phyloP scores from a whole-genome alignment of 139 green algal species.

The Zygnema cylindricum region DNA sequence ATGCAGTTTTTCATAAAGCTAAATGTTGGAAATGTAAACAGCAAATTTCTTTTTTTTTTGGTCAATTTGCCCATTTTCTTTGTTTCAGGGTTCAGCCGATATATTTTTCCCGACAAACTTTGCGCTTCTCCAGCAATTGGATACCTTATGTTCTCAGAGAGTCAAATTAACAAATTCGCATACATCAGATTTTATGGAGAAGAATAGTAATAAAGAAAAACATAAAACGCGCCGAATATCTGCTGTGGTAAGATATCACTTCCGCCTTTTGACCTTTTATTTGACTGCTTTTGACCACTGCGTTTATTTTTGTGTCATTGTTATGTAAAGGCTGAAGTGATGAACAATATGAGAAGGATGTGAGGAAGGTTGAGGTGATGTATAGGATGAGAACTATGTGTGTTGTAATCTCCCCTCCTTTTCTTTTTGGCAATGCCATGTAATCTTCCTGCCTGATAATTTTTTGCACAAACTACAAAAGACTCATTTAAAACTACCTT shows the following conservation, averaged over 20 bases:
- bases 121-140: constrained; percentile 68
- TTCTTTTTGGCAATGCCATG: neutral
- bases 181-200: neutral
- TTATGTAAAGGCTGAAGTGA: neutral
- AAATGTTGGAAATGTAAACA: too few relatives aligned
- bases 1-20: too few relatives aligned
- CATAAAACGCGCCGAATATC: neutral
- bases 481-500: too few relatives aligned
- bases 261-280: neutral
- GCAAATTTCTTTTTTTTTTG: too few relatives aligned
- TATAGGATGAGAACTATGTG: neutral
- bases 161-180: neutral
- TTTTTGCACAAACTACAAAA: too few relatives aligned
- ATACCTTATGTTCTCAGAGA: constrained; percentile 12
- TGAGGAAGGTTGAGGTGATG: neutral
- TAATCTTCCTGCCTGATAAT: too few relatives aligned
- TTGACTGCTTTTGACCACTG: too few relatives aligned
- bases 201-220: neutral
- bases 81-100: constrained; percentile 69
- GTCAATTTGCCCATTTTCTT: constrained; percentile 33
- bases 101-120: constrained; percentile 95
- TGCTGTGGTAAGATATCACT: neutral
- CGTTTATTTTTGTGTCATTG: too few relatives aligned
- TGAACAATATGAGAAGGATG: neutral
- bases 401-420: neutral